These are phyloP conservation scores for Sarocladium oryzae DNA, from an alignment of 2,329 filamentous ascomycete genomes.

Conservation along the genomic window DNA sequence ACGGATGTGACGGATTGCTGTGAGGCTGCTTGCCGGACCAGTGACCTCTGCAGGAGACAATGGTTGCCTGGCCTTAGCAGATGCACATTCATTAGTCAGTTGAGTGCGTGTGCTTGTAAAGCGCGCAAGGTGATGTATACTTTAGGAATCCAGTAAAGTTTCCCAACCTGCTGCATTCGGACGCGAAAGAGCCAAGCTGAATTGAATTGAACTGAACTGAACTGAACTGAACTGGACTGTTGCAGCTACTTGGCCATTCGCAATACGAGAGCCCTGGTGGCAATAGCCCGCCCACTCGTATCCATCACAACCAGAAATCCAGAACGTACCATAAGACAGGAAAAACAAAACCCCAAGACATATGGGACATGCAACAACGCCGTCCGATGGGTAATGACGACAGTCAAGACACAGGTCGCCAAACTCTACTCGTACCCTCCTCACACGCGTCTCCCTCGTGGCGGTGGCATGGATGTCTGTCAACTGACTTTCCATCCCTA, in stretches of 20 bases:
- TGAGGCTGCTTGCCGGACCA: not conserved
- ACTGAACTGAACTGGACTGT: not conserved
- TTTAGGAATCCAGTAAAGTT: too few species aligned
- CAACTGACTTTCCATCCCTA: not conserved
- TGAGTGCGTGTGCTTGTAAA: too few species aligned
- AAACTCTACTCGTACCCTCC: not conserved
- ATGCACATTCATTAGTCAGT: too few species aligned
- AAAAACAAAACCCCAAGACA: not conserved
- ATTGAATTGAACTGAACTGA: not conserved
- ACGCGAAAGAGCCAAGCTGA: not conserved
- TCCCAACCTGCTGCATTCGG: too few species aligned
- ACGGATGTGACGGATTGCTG: not conserved
- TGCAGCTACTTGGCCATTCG: too few species aligned
- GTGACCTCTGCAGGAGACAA: too few species aligned
- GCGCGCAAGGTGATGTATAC: too few species aligned
- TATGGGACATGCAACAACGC: not conserved
- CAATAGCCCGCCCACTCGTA: not conserved
- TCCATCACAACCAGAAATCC: not conserved
- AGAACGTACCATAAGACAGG: not conserved
- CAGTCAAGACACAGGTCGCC: not conserved
- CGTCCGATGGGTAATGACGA: constrained; percentile 1
- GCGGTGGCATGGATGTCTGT: not conserved
- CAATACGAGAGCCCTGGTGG: constrained; percentile 4
- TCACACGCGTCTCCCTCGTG: not conserved
- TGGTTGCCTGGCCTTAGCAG: too few species aligned